Percentiles rank a stretch among this genome's conserved stretches.
These are phyloP conservation scores for Stellera chamaejasme DNA, from an alignment of 345 rosid species.

Conservation along the genomic window DNA sequence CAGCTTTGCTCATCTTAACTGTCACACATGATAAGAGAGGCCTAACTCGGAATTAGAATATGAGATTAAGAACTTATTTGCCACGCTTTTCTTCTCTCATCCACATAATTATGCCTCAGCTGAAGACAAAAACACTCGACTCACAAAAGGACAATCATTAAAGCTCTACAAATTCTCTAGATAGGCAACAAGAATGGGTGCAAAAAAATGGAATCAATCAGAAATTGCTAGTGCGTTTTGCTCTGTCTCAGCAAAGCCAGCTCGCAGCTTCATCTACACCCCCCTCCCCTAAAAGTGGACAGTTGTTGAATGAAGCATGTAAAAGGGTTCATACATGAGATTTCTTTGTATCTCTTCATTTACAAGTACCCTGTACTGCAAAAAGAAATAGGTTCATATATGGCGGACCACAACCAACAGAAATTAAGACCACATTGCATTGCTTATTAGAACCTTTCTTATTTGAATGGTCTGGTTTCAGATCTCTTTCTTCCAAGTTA, in stretches of 20 bases:
- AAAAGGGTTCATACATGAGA: too few species aligned
- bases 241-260: constrained; percentile 1
- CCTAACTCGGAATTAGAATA: constrained; percentile 31
- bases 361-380: too few species aligned
- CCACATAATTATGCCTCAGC: neutral
- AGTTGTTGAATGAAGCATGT: too few species aligned
- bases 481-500: too few species aligned
- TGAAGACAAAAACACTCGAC: neutral
- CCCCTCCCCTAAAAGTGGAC: neutral
- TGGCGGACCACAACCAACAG: too few species aligned
- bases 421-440: too few species aligned
- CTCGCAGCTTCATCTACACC: constrained; percentile 3
- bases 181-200: neutral
- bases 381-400: too few species aligned
- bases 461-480: too few species aligned
- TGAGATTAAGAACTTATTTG: constrained; percentile 5
- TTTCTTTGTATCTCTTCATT: too few species aligned
- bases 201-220: too few species aligned
- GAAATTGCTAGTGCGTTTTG: neutral
- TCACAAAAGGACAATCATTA: neutral
- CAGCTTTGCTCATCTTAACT: constrained; percentile 21
- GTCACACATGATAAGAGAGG: constrained; percentile 27
- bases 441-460: too few species aligned
- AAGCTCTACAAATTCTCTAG: neutral
- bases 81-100: constrained; percentile 7